Percentiles rank a stretch among this genome's conserved stretches.
phyloP scores from a whole-genome alignment of 768 basidiomycete genomes.

The Naganishia vaughanmartiniae region DNA sequence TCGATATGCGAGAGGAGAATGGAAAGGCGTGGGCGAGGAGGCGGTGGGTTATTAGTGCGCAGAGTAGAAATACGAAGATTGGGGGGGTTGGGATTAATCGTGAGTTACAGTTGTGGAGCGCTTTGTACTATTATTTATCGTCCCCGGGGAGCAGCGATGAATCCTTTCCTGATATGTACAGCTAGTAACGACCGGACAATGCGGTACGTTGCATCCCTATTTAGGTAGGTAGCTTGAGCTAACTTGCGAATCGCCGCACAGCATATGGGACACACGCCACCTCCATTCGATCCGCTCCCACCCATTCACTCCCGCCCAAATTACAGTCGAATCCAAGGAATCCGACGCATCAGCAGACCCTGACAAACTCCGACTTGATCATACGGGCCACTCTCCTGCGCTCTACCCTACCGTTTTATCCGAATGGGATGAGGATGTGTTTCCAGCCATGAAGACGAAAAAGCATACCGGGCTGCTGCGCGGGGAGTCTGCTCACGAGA shows the following conservation, averaged over 20 bases:
- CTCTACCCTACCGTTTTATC: not conserved
- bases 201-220: conserved; percentile 19
- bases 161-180: conserved; percentile 47
- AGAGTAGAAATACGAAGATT: conserved; percentile 47
- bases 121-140: conserved; percentile 29
- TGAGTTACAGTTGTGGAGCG: conserved; percentile 35
- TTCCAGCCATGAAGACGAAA: conserved; percentile 13
- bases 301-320: conserved; percentile 31
- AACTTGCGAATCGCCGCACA: not conserved
- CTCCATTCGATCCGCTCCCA: conserved; percentile 38
- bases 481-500: conserved; percentile 43
- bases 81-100: conserved; percentile 53
- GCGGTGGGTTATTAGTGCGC: conserved; percentile 40
- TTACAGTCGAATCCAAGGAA: not conserved
- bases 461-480: not conserved
- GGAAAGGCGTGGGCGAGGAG: conserved; percentile 38
- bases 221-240: not conserved
- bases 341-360: not conserved
- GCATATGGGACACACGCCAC: conserved; percentile 52
- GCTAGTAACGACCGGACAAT: conserved; percentile 51
- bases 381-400: conserved; percentile 3
- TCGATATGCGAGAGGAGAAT: conserved; percentile 45
- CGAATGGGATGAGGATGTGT: conserved; percentile 8
- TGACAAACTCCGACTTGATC: conserved; percentile 31
- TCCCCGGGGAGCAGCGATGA: conserved; percentile 36